A percentile compares a stretch with the other conserved stretches of the same genome.
Conservation (phyloP, 164 flowering plant genomes). For the Tinospora cordifolia region DNA sequence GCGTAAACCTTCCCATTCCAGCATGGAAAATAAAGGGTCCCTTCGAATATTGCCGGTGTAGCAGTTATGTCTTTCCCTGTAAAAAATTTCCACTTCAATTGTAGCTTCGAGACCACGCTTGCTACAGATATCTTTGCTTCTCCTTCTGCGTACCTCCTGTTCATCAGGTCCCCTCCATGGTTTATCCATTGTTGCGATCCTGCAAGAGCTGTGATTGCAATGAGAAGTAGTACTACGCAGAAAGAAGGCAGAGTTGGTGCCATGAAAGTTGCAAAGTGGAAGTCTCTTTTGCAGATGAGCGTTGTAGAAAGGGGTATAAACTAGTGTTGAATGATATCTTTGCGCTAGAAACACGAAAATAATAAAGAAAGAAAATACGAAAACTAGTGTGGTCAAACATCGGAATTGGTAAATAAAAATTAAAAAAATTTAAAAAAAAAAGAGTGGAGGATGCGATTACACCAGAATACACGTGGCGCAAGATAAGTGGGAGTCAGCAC, state of each 20-base stretch:
- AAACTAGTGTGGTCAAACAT: too few relatives aligned
- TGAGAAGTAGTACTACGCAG: neutral
- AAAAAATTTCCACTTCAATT: slow-evolving; percentile 33
- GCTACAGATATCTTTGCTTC: slow-evolving; percentile 23
- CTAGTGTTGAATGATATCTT: too few relatives aligned
- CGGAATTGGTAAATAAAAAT: too few relatives aligned
- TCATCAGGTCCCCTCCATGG: slow-evolving; percentile 38
- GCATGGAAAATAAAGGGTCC: slow-evolving; percentile 35
- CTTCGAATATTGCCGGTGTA: slow-evolving; percentile 38
- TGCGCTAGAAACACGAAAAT: too few relatives aligned
- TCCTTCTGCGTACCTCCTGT: slow-evolving; percentile 26
- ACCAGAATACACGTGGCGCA: too few relatives aligned
- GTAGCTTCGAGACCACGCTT: slow-evolving; percentile 22
- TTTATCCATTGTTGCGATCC: slow-evolving; percentile 31
- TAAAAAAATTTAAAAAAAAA: too few relatives aligned
- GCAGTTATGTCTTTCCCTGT: slow-evolving; percentile 45
- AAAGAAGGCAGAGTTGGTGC: neutral
- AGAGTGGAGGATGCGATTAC: too few relatives aligned
- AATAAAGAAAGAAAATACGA: too few relatives aligned
- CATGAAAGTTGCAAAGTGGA: neutral
- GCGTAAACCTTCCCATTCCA: slow-evolving; percentile 51
- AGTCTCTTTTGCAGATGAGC: too few relatives aligned
- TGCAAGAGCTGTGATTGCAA: neutral
- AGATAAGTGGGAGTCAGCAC: too few relatives aligned
- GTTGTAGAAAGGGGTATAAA: too few relatives aligned